Conservation (phyloP, 805 yeast genomes). For the Cyberlindnera amylophila region DNA sequence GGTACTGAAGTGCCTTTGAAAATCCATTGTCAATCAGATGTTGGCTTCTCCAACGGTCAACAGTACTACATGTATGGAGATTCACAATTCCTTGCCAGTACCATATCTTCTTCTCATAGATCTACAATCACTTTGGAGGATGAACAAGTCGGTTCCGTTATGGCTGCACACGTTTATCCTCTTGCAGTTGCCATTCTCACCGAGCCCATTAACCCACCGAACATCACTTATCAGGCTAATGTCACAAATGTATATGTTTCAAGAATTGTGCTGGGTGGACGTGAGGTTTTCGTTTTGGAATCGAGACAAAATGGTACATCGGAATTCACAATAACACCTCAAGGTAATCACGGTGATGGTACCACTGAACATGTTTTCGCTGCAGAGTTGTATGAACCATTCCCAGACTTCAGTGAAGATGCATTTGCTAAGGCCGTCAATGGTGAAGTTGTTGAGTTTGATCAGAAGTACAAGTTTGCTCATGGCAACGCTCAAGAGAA, state of each 20-base stretch:
- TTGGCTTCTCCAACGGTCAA: conserved; percentile 38
- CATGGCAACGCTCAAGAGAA: background rate
- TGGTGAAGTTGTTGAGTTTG: conserved; percentile 30
- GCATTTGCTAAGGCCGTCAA: conserved; percentile 35
- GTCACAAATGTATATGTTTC: conserved; percentile 24
- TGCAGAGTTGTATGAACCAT: conserved; percentile 23
- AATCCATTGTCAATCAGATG: conserved; percentile 19
- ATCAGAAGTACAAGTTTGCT: conserved; percentile 6
- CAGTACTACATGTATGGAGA: conserved; percentile 37
- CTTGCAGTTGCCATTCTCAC: conserved; percentile 12
- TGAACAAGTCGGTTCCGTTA: conserved; percentile 10
- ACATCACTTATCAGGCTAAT: conserved; percentile 18
- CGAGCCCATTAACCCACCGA: conserved; percentile 13
- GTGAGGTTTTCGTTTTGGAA: conserved; percentile 20
- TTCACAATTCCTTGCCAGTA: conserved; percentile 29
- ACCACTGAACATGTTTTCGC: conserved; percentile 28
- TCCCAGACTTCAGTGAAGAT: conserved; percentile 26
- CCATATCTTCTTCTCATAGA: conserved; percentile 15
- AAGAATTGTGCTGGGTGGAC: conserved; percentile 15
- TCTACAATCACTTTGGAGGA: conserved; percentile 17
- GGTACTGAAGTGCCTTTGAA: conserved; percentile 24
- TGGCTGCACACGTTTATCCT: conserved; percentile 20
- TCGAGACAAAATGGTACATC: conserved; percentile 45
- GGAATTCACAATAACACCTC: conserved; percentile 36
- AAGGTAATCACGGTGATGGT: conserved; percentile 47